Conservation (phyloP, 163 green algal genomes). For the Scenedesmus sp. region DNA sequence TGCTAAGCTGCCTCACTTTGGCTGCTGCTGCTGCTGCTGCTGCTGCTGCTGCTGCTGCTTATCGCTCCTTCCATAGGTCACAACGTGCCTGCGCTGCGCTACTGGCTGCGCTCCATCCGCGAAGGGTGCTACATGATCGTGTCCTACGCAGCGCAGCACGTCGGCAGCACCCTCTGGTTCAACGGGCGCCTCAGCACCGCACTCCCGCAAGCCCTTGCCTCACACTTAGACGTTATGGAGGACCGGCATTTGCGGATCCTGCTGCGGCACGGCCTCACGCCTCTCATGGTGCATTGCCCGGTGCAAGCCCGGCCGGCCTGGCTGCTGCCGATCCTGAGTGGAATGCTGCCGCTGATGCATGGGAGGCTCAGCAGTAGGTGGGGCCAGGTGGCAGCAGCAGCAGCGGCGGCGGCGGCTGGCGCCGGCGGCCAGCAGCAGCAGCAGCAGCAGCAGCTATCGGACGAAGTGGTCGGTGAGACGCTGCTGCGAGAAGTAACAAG, state of each 20-base stretch:
- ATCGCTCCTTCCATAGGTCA: neutral
- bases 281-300: constrained; percentile 57
- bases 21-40: neutral
- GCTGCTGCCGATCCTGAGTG: constrained; percentile 60
- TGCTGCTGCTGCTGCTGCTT: neutral
- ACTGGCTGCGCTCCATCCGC: constrained; percentile 49
- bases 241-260: constrained; percentile 59
- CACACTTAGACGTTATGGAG: constrained; percentile 51
- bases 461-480: constrained; percentile 78
- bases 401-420: neutral
- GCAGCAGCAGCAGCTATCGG: constrained; percentile 53
- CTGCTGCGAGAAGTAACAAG: constrained; percentile 82
- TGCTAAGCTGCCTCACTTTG: too few relatives aligned
- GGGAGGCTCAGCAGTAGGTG: constrained; percentile 50
- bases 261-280: constrained; percentile 63
- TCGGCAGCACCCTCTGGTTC: constrained; percentile 53
- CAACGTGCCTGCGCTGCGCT: constrained; percentile 47
- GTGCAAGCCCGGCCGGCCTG: constrained; percentile 41
- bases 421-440: constrained; percentile 24
- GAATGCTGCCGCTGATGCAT: constrained; percentile 62
- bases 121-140: constrained; percentile 52
- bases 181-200: constrained; percentile 42
- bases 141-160: constrained; percentile 26
- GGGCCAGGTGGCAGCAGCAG: constrained; percentile 44
- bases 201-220: constrained; percentile 50